Percentiles rank a stretch among this genome's conserved stretches.
Evolutionary conservation across 768 basidiomycete species (phyloP).

Genomic region (Candolleomyces aberdarensis): DNA sequence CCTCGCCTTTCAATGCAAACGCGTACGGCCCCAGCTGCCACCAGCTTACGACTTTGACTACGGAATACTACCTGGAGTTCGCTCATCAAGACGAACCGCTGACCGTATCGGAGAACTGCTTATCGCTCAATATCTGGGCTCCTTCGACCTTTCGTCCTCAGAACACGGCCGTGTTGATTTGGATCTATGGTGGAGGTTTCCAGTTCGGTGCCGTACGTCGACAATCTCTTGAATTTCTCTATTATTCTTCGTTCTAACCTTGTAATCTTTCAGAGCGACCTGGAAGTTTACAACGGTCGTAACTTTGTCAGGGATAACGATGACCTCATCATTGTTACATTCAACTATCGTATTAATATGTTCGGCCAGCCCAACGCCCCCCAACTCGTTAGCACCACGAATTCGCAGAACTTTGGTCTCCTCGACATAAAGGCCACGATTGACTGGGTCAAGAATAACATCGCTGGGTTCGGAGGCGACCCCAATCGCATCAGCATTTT

Average conservation of each 20-base stretch:
- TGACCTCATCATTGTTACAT: conserved; percentile 32
- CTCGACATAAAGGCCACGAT: conserved; percentile 40
- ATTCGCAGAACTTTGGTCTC: conserved; percentile 36
- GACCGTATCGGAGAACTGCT: conserved; percentile 33
- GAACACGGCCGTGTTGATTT: conserved; percentile 31
- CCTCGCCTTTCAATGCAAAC: conserved; percentile 19
- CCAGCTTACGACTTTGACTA: conserved; percentile 18
- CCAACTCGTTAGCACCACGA: conserved; percentile 22
- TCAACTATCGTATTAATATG: conserved; percentile 38
- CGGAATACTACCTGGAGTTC: conserved; percentile 23
- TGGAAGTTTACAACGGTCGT: conserved; percentile 23
- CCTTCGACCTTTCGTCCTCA: conserved; percentile 30
- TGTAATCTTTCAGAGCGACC: conserved; percentile 22
- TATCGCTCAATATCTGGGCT: conserved; percentile 37
- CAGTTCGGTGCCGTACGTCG: conserved; percentile 31
- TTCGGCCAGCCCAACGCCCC: conserved; percentile 39
- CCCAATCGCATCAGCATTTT: conserved; percentile 34
- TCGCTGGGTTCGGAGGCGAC: conserved; percentile 42
- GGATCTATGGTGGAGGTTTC: conserved; percentile 37
- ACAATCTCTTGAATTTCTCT: neutral
- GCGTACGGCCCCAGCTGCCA: conserved; percentile 28
- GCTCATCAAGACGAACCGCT: conserved; percentile 24
- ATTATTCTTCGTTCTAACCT: neutral
- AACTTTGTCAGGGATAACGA: conserved; percentile 31
- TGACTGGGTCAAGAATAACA: conserved; percentile 46